Percentiles rank a stretch among this genome's conserved stretches.
Evolutionary conservation across 768 basidiomycete species (phyloP).

Genomic region (Suillus lakei): DNA sequence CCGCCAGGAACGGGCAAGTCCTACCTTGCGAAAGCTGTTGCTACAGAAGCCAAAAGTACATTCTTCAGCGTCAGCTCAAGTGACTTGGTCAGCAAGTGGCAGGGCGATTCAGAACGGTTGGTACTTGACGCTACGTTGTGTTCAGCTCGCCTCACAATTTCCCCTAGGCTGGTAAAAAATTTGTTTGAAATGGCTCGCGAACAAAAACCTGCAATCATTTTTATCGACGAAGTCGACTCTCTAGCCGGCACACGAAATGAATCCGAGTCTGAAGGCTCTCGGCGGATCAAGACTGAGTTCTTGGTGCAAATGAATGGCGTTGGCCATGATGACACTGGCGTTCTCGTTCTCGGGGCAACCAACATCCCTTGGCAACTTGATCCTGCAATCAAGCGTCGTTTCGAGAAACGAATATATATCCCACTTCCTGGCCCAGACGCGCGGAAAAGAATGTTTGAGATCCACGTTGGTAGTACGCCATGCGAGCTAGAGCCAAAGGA

Average conservation of each 20-base stretch:
- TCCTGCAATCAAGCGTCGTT: constrained; percentile 97
- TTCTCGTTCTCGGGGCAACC: constrained; percentile 95
- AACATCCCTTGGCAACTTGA: constrained; percentile 99
- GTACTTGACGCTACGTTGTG: constrained; percentile 25
- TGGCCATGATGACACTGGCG: constrained; percentile 95
- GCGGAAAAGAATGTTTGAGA: constrained; percentile 93
- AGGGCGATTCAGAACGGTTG: constrained; percentile 96
- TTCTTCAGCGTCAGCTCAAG: constrained; percentile 97
- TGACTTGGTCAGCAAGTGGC: constrained; percentile 99
- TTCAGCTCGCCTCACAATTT: constrained; percentile 4
- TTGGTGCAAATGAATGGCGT: constrained; percentile 99
- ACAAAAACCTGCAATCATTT: constrained; percentile 96
- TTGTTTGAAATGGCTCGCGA: constrained; percentile 96
- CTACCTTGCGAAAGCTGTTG: constrained; percentile 96
- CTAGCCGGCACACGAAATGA: constrained; percentile 94
- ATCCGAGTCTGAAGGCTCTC: constrained; percentile 96
- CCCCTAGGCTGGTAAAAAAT: constrained; percentile 85
- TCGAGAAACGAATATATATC: constrained; percentile 98
- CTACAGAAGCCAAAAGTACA: constrained; percentile 98
- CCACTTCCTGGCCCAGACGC: constrained; percentile 95
- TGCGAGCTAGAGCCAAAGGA: constrained; percentile 81
- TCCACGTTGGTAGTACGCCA: constrained; percentile 93
- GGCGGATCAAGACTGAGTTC: constrained; percentile 97
- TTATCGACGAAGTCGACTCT: constrained; percentile 98
- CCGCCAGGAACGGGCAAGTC: constrained; percentile 98